A percentile compares a stretch with the other conserved stretches of the same genome.
Conservation (phyloP, 2,329 filamentous ascomycete species). For the Aspergillus brasiliensis region DNA sequence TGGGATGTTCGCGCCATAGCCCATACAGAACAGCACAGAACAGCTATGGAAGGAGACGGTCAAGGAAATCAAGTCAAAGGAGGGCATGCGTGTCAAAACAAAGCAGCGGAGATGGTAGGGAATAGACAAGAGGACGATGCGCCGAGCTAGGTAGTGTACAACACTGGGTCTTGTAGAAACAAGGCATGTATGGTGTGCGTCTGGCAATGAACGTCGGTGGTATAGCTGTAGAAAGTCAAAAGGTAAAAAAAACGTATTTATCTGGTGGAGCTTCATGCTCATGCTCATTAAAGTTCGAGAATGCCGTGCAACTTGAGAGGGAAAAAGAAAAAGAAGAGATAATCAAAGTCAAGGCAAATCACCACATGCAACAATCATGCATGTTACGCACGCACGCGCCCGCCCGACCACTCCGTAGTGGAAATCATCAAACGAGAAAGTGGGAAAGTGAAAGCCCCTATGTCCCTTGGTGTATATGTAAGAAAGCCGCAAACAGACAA, state of each 20-base stretch:
- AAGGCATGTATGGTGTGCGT: slow-evolving; percentile 25
- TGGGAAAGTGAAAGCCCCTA: slow-evolving; percentile 33
- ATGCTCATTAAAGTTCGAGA: slow-evolving; percentile 31
- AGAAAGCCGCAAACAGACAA: slow-evolving; percentile 35
- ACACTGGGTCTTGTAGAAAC: slow-evolving; percentile 35
- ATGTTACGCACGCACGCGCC: neutral
- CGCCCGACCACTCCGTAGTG: slow-evolving; percentile 31
- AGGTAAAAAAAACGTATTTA: slow-evolving; percentile 23
- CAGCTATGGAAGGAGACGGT: slow-evolving; percentile 19
- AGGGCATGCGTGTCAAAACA: slow-evolving; percentile 26
- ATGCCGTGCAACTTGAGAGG: slow-evolving; percentile 22
- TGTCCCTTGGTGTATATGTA: slow-evolving; percentile 44
- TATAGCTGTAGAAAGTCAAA: slow-evolving; percentile 25
- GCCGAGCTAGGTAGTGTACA: slow-evolving; percentile 37
- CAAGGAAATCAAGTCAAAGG: slow-evolving; percentile 21
- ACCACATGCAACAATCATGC: slow-evolving; percentile 20
- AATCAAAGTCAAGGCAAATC: slow-evolving; percentile 15
- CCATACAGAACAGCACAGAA: slow-evolving; percentile 15
- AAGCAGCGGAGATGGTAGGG: slow-evolving; percentile 22
- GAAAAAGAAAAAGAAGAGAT: slow-evolving; percentile 23
- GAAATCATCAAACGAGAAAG: slow-evolving; percentile 25
- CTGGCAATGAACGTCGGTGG: slow-evolving; percentile 23
- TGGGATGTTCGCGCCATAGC: slow-evolving; percentile 17
- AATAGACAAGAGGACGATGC: slow-evolving; percentile 27
- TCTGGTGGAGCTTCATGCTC: slow-evolving; percentile 28